A percentile compares a stretch with the other conserved stretches of the same genome.
phyloP scores from a whole-genome alignment of 2,329 filamentous ascomycete genomes.

The Teratosphaeria epicoccoides region DNA sequence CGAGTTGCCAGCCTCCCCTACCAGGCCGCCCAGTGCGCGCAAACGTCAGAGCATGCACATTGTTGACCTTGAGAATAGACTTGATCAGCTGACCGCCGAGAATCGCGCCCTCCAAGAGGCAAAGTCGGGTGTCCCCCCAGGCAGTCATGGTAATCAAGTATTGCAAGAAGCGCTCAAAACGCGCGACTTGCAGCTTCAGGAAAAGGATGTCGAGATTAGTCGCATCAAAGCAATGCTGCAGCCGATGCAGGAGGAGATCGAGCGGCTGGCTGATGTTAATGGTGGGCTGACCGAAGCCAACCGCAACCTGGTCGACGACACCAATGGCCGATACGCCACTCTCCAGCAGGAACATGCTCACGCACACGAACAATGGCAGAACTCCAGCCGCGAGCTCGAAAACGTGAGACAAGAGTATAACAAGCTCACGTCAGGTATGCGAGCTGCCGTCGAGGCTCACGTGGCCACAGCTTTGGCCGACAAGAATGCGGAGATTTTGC shows the following conservation, averaged over 20 bases:
- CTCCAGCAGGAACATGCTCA: slow-evolving; percentile 56
- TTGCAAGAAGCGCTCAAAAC: slow-evolving; percentile 47
- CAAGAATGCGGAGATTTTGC: slow-evolving; percentile 74
- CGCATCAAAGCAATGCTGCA: slow-evolving; percentile 61
- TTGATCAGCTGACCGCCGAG: slow-evolving; percentile 77
- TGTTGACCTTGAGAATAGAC: slow-evolving; percentile 68
- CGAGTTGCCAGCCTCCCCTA: slow-evolving; percentile 79
- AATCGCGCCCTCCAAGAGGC: slow-evolving; percentile 71
- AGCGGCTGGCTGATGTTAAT: slow-evolving; percentile 72
- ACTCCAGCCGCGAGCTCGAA: slow-evolving; percentile 58
- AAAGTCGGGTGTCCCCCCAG: slow-evolving; percentile 7
- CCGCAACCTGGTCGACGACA: slow-evolving; percentile 61
- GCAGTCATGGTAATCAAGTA: slow-evolving; percentile 37
- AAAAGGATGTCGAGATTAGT: slow-evolving; percentile 80
- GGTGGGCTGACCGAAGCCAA: slow-evolving; percentile 69
- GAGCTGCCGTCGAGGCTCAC: slow-evolving; percentile 50
- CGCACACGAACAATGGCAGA: slow-evolving; percentile 41
- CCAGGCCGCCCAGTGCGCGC: slow-evolving; percentile 87
- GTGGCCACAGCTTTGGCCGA: slow-evolving; percentile 57
- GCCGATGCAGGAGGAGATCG: slow-evolving; percentile 71
- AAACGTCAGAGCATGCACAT: slow-evolving; percentile 97
- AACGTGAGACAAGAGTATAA: slow-evolving; percentile 54
- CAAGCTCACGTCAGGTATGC: slow-evolving; percentile 52
- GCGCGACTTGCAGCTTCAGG: slow-evolving; percentile 59
- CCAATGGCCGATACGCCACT: slow-evolving; percentile 58